These are phyloP conservation scores for Gossypium trilobum DNA, from an alignment of 441 rosid species.

Conservation along the genomic window DNA sequence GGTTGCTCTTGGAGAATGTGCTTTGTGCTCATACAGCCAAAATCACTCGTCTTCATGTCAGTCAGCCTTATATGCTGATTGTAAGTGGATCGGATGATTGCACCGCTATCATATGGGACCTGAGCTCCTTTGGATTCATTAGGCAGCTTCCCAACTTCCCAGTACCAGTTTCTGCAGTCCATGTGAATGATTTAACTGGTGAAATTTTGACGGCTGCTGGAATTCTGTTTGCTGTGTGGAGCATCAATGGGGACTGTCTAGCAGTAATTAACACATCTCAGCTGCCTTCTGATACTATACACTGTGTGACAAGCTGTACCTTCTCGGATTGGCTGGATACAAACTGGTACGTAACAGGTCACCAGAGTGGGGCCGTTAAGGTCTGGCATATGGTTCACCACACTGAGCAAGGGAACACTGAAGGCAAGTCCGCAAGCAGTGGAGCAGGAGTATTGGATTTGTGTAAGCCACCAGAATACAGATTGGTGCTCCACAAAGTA, in stretches of 20 bases:
- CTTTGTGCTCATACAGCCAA: conserved; percentile 78
- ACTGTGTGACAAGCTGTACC: conserved; percentile 74
- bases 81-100: conserved; percentile 95
- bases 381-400: conserved; percentile 91
- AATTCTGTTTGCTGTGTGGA: conserved; percentile 89
- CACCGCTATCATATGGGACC: conserved; percentile 90
- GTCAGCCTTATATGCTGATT: conserved; percentile 97
- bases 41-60: conserved; percentile 82
- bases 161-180: conserved; percentile 68
- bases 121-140: conserved; percentile 71
- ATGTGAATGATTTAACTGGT: conserved; percentile 86
- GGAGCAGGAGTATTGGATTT: conserved; percentile 50
- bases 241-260: conserved; percentile 95
- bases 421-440: conserved; percentile 38
- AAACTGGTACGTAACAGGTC: conserved; percentile 92
- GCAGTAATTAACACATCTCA: conserved; percentile 87
- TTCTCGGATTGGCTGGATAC: conserved; percentile 92
- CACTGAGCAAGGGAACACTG: conserved; percentile 40
- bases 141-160: conserved; percentile 90
- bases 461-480: conserved; percentile 66
- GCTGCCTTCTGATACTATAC: conserved; percentile 86
- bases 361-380: conserved; percentile 95
- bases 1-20: conserved; percentile 60
- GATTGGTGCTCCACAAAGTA: conserved; percentile 71
- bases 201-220: conserved; percentile 96